Conservation (phyloP, 2,329 filamentous ascomycete species). For the Pyrenochaeta sp. region DNA sequence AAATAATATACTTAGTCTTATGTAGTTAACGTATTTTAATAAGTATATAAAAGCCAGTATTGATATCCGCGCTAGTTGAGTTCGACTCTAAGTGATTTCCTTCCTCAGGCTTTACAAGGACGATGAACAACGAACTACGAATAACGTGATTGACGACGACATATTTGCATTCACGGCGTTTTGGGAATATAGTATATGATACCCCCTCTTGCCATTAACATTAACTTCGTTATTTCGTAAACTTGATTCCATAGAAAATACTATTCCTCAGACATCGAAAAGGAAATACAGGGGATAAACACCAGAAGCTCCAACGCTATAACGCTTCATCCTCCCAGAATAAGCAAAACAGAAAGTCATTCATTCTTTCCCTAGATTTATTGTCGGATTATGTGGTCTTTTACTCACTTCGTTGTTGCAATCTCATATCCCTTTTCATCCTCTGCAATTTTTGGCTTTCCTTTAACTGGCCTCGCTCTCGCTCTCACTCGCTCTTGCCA, state of each 20-base stretch:
- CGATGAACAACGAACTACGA: not conserved
- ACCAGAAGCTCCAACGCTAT: no score
- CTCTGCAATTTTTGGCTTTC: no score
- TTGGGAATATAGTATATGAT: not conserved
- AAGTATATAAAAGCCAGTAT: constrained; percentile 7
- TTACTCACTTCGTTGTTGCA: not conserved
- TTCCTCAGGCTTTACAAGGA: constrained; percentile 16
- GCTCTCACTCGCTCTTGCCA: not conserved
- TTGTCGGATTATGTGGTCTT: no score
- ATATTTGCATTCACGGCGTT: not conserved
- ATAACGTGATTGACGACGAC: not conserved
- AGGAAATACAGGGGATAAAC: not conserved
- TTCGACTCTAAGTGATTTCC: constrained; percentile 34
- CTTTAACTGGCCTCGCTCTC: constrained; percentile 9
- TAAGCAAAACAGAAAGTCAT: not conserved
- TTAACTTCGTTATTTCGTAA: not conserved
- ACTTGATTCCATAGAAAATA: not conserved
- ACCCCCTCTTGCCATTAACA: not conserved
- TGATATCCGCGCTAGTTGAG: constrained; percentile 23
- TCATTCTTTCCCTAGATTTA: no score
- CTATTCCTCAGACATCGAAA: not conserved
- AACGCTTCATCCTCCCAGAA: no score
- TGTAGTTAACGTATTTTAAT: not conserved
- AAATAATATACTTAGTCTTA: no score
- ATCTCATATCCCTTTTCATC: not conserved